Conservation (phyloP, 2,329 filamentous ascomycete genomes). For the Penicillium sclerotiorum region DNA sequence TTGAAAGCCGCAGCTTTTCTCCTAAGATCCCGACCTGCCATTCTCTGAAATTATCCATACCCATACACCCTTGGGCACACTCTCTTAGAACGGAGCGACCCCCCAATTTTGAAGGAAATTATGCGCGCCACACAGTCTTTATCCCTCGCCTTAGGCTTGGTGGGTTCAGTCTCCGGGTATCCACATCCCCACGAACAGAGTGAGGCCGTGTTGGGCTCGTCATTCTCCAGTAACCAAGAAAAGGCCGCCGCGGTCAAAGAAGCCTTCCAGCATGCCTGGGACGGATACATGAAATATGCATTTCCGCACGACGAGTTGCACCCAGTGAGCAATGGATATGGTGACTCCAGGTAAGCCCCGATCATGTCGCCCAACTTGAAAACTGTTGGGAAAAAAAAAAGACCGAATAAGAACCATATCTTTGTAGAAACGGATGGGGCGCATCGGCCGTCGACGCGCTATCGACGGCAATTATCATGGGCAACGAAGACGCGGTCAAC, state of each 20-base stretch:
- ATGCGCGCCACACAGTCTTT: conserved; percentile 33
- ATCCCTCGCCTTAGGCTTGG: conserved; percentile 27
- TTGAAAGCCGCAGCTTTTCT: neutral
- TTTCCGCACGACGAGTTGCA: conserved; percentile 76
- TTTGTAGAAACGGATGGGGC: conserved; percentile 75
- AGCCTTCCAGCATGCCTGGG: conserved; percentile 71
- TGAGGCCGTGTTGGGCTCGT: conserved; percentile 15
- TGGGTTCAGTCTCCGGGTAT: conserved; percentile 25
- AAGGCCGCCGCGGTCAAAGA: conserved; percentile 65
- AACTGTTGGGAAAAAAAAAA: neutral
- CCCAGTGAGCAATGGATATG: conserved; percentile 66
- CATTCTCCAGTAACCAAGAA: conserved; percentile 16
- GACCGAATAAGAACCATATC: neutral
- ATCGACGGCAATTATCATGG: conserved; percentile 78
- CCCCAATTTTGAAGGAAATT: neutral
- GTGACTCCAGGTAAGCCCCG: conserved; percentile 67
- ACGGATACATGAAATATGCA: conserved; percentile 72
- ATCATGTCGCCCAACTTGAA: neutral
- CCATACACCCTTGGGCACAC: neutral
- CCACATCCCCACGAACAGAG: conserved; percentile 23
- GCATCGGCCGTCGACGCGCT: conserved; percentile 80
- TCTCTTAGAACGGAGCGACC: neutral
- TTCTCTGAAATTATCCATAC: neutral
- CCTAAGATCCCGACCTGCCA: neutral
- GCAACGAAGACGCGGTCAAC: conserved; percentile 65